Evolutionary conservation across 179 eudicot species (phyloP).

Genomic region (Gypsophila paniculata): DNA sequence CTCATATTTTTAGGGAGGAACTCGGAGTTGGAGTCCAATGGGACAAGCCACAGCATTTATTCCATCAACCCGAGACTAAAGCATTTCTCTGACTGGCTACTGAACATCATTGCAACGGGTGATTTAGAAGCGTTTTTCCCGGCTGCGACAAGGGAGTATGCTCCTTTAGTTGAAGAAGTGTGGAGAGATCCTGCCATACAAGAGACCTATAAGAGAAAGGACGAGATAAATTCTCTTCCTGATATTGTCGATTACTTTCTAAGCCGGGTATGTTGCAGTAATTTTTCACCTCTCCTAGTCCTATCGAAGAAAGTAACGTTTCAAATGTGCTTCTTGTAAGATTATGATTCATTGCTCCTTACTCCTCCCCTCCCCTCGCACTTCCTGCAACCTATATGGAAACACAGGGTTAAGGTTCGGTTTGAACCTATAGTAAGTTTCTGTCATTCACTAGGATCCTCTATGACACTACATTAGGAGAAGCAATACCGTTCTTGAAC

Average conservation of each 20-base stretch:
- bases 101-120: constrained; percentile 94
- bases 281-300: neutral
- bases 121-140: constrained; percentile 97
- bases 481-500: too few relatives aligned
- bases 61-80: constrained; percentile 80
- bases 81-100: constrained; percentile 95
- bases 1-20: constrained; percentile 36
- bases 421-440: too few relatives aligned
- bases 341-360: neutral
- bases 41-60: constrained; percentile 46
- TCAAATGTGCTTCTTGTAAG: neutral
- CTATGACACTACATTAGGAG: too few relatives aligned
- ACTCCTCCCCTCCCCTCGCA: too few relatives aligned
- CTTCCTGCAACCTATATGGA: too few relatives aligned
- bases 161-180: constrained; percentile 94
- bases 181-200: constrained; percentile 98
- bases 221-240: constrained; percentile 80
- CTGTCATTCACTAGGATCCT: too few relatives aligned
- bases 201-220: constrained; percentile 67
- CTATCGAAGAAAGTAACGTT: neutral
- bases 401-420: too few relatives aligned
- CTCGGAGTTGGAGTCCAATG: constrained; percentile 39
- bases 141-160: constrained; percentile 96
- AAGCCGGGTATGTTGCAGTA: constrained; percentile 52
- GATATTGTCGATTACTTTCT: constrained; percentile 97